A percentile compares a stretch with the other conserved stretches of the same genome.
These are phyloP conservation scores for Thielaviopsis musarum DNA, from an alignment of 2,329 filamentous ascomycete species.

Conservation along the genomic window DNA sequence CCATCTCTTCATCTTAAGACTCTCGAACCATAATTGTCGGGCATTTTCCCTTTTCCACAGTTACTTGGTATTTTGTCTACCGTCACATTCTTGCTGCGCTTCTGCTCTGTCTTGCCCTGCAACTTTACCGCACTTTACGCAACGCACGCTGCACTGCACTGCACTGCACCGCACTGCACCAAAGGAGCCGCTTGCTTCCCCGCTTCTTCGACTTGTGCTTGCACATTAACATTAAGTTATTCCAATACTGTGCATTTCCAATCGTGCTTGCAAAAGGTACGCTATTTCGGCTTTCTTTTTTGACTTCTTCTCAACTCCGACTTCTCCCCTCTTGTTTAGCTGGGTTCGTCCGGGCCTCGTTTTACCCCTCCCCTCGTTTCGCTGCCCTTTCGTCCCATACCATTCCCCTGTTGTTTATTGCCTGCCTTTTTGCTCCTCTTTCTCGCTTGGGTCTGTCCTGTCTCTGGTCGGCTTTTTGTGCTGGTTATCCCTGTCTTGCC, in stretches of 20 bases:
- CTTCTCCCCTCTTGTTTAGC: neutral
- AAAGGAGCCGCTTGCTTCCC: neutral
- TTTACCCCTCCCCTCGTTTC: neutral
- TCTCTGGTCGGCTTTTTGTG: too few relatives aligned
- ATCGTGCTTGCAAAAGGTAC: neutral
- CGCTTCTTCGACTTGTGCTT: neutral
- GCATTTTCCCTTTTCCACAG: neutral
- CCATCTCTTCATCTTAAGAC: neutral
- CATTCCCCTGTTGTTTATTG: neutral
- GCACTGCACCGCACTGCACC: neutral
- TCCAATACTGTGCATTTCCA: too few relatives aligned
- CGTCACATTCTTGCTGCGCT: too few relatives aligned
- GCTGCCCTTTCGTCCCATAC: neutral
- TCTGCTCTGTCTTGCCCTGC: neutral
- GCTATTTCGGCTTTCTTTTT: neutral
- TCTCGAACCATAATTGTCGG: neutral
- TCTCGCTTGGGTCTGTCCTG: too few relatives aligned
- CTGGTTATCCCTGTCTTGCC: too few relatives aligned
- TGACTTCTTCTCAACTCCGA: neutral
- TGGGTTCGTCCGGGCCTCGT: neutral
- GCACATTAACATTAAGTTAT: neutral
- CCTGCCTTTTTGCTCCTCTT: neutral
- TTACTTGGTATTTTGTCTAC: too few relatives aligned
- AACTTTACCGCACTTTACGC: neutral
- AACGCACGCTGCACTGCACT: neutral